Evolutionary conservation across 2,329 filamentous ascomycete species (phyloP).

Genomic region (Aspergillus melleus): DNA sequence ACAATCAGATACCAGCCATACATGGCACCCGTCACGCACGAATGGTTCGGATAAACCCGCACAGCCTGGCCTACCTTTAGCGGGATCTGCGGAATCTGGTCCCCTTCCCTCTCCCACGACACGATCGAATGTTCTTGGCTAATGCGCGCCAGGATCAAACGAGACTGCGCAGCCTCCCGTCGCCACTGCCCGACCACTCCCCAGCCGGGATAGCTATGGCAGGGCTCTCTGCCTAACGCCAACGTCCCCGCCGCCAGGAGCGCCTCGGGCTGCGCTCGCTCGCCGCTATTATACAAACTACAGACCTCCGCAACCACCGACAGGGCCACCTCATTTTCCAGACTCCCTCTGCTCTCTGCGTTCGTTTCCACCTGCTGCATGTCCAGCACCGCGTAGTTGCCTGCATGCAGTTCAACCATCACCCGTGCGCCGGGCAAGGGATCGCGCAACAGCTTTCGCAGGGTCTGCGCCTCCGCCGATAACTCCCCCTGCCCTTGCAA

Average conservation of each 20-base stretch:
- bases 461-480: constrained; percentile 33
- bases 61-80: constrained; percentile 66
- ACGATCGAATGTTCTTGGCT: constrained; percentile 79
- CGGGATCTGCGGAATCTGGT: constrained; percentile 41
- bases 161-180: constrained; percentile 40
- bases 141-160: constrained; percentile 70
- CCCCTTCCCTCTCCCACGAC: constrained; percentile 54
- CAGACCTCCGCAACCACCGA: constrained; percentile 71
- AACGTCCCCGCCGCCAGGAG: constrained; percentile 69
- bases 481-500: constrained; percentile 25
- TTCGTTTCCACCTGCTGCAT: constrained; percentile 76
- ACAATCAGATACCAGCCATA: constrained; percentile 75
- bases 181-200: constrained; percentile 67
- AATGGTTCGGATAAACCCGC: constrained; percentile 76
- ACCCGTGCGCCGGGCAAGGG: constrained; percentile 24
- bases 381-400: constrained; percentile 74
- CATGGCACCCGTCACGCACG: constrained; percentile 71
- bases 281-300: constrained; percentile 64
- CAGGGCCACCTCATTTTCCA: constrained; percentile 60
- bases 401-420: constrained; percentile 70
- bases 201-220: constrained; percentile 70
- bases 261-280: constrained; percentile 57
- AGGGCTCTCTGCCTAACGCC: constrained; percentile 71
- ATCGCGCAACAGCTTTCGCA: constrained; percentile 31
- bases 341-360: constrained; percentile 45